A percentile compares a stretch with the other conserved stretches of the same genome.
phyloP scores from a whole-genome alignment of 352 stramenopile species.

The Thraustotheca clavata region DNA sequence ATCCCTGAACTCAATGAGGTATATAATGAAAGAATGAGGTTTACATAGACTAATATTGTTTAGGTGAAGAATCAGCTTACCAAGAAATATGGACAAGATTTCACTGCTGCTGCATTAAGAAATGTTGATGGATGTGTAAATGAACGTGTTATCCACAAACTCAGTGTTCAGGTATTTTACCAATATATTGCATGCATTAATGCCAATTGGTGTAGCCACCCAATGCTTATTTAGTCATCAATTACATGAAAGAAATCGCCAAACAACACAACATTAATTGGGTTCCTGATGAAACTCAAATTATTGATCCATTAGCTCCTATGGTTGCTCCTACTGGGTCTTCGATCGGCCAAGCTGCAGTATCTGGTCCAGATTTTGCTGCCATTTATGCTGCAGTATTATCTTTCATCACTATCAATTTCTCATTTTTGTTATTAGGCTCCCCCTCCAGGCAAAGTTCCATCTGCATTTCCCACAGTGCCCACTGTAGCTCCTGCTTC shows the following conservation, averaged over 20 bases:
- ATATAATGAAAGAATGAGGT: neutral
- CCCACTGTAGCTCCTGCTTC: constrained; percentile 26
- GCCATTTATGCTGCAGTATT: constrained; percentile 57
- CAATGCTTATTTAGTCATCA: constrained; percentile 90
- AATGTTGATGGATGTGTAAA: constrained; percentile 89
- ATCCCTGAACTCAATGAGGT: constrained; percentile 90
- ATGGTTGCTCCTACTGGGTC: constrained; percentile 86
- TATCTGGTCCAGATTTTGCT: constrained; percentile 79
- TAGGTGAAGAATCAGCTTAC: constrained; percentile 80
- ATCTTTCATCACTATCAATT: neutral
- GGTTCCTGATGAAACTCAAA: constrained; percentile 71
- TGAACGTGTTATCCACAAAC: constrained; percentile 88
- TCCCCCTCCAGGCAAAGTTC: constrained; percentile 35
- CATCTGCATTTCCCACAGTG: constrained; percentile 36
- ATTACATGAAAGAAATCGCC: constrained; percentile 94
- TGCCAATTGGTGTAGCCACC: constrained; percentile 60
- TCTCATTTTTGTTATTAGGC: constrained; percentile 26
- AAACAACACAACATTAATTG: constrained; percentile 94
- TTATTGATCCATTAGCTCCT: constrained; percentile 70
- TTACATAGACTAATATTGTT: neutral
- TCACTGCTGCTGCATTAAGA: constrained; percentile 61
- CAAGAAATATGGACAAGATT: constrained; percentile 87
- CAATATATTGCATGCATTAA: neutral
- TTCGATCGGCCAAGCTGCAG: constrained; percentile 63
- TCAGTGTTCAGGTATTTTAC: constrained; percentile 71